Evolutionary conservation across 2,329 filamentous ascomycete genomes (phyloP).

Genomic region (Fusarium praegraminearum): DNA sequence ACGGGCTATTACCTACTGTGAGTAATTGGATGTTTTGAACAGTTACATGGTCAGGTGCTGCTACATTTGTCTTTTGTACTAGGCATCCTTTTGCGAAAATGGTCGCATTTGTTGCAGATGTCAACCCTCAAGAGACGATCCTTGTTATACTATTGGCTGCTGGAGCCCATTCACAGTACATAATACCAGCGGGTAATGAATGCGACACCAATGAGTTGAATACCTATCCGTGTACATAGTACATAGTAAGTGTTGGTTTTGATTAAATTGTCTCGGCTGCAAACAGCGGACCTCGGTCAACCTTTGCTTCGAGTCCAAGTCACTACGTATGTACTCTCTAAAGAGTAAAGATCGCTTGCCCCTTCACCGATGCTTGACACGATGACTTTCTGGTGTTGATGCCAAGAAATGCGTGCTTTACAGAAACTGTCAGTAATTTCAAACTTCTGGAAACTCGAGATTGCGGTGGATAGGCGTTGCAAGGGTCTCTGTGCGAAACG

Average conservation of each 20-base stretch:
- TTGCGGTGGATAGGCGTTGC: slow-evolving; percentile 20
- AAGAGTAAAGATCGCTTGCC: slow-evolving; percentile 3
- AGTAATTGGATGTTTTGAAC: neutral
- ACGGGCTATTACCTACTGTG: neutral
- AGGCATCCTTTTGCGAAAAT: neutral
- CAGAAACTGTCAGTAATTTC: slow-evolving; percentile 25
- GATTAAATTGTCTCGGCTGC: slow-evolving; percentile 6
- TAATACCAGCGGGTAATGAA: neutral
- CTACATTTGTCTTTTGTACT: neutral
- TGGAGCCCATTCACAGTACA: neutral
- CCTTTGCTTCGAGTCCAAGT: neutral
- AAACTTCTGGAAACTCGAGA: slow-evolving; percentile 21
- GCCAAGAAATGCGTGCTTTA: slow-evolving; percentile 20
- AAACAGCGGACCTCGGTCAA: slow-evolving; percentile 5
- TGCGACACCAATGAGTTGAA: neutral
- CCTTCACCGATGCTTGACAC: slow-evolving; percentile 1
- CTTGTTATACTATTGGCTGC: slow-evolving; percentile 7
- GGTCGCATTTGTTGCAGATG: neutral
- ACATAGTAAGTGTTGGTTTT: neutral
- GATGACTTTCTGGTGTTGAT: neutral
- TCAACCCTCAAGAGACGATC: neutral
- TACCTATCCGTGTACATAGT: neutral
- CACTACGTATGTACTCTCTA: neutral
- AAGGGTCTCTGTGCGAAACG: slow-evolving; percentile 34
- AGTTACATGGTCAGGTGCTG: neutral